A percentile compares a stretch with the other conserved stretches of the same genome.
Evolutionary conservation across 2,329 filamentous ascomycete genomes (phyloP).

Genomic region (Intubia oerlemansii): DNA sequence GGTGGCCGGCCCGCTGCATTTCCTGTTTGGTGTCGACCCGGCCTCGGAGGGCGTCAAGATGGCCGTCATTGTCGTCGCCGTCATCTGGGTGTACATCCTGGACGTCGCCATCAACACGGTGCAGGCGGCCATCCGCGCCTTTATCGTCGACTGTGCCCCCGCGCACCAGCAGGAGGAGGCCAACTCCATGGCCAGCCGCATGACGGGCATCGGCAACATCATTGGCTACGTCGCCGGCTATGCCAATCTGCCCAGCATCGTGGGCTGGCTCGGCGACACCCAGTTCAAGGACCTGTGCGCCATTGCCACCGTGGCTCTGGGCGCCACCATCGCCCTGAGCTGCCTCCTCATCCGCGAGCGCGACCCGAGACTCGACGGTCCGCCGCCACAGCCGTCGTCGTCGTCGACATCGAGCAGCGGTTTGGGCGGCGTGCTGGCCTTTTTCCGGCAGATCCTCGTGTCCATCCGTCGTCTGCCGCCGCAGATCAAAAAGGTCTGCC

Average conservation of each 20-base stretch:
- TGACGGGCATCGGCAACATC: slow-evolving; percentile 77
- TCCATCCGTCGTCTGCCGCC: slow-evolving; percentile 62
- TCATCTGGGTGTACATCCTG: slow-evolving; percentile 70
- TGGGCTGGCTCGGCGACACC: slow-evolving; percentile 65
- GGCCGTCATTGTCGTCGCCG: slow-evolving; percentile 54
- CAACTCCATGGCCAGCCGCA: slow-evolving; percentile 82
- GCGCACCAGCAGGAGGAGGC: slow-evolving; percentile 84
- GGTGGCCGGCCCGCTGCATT: slow-evolving; percentile 38
- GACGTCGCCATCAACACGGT: slow-evolving; percentile 95
- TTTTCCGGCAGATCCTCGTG: slow-evolving; percentile 58
- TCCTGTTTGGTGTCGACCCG: slow-evolving; percentile 47
- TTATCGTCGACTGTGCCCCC: slow-evolving; percentile 83
- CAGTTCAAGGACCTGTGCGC: slow-evolving; percentile 89
- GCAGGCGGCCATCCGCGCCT: slow-evolving; percentile 76
- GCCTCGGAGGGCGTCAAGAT: slow-evolving; percentile 42
- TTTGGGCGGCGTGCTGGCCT: slow-evolving; percentile 47
- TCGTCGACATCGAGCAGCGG: no score
- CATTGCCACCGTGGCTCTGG: slow-evolving; percentile 57
- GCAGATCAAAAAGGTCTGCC: slow-evolving; percentile 64
- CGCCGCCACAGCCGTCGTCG: no score
- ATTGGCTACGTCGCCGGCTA: slow-evolving; percentile 78
- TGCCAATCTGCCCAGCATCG: slow-evolving; percentile 48
- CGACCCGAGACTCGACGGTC: slow-evolving; percentile 54
- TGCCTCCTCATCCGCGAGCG: slow-evolving; percentile 51
- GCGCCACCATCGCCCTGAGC: slow-evolving; percentile 48